Base-by-base conservation (phyloP, 179 eudicot genomes). In the Vitellaria paradoxa region DNA sequence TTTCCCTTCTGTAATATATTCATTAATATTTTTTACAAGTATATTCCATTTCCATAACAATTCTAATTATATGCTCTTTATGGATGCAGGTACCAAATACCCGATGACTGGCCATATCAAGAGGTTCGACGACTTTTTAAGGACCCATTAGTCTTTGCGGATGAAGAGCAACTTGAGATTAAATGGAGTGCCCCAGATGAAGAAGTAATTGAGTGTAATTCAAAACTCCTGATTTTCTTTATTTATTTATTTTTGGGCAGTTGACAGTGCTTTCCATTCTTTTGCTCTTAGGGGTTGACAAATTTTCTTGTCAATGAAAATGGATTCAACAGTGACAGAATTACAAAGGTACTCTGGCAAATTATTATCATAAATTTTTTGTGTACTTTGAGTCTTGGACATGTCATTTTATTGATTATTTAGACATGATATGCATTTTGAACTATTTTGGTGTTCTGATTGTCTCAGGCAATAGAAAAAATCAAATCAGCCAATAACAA, bases 181-280 rank as follows among this genome's bases (percentile, higher is more conserved):
- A 94, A 91, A 79, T 96, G 98, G 99, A 80, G 81, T 84, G 76
- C 94, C 77, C 98, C 98, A 50, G 97, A 94, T 84, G 98, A 94
- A 82, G 92, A 94, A 85, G 98, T 94, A 73, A 55, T 56, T 56
- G 9, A 21, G 13, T 81, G 80, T 68, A 37, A 23, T 67, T 53
- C 4, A 72, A 50, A 47, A 45, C 45, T 40, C 68, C 5, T 65
- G 49, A 0, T 66, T 65, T 47, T 74, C 47, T 62, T 62, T 50
- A 18, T 21, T 61, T 26, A 11, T 62, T 71, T 47, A 9, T 23
- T 26, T 53, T 46, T 4, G 23, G 23, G 15, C 14, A 72, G 56
- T 53, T 73, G 12, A 47, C 63, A 21, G 11, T 24, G 26, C 5
- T 26, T 50, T 49, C 59, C 2, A 9, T 86, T 20, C 70, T 65